These are phyloP conservation scores for Petunia secreta DNA, from an alignment of 257 asterid species.

Conservation along the genomic window DNA sequence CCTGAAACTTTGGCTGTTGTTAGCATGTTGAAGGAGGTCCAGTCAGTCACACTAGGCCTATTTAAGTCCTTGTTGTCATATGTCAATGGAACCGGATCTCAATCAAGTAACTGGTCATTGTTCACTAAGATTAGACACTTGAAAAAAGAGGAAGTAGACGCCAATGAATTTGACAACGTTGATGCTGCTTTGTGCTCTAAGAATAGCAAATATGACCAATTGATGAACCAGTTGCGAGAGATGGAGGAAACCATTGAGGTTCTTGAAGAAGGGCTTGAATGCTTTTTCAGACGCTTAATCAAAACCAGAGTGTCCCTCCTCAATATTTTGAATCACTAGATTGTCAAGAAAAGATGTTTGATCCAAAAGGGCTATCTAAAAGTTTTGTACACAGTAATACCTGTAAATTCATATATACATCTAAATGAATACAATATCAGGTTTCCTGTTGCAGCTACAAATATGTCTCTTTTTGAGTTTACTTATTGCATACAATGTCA, in stretches of 20 bases:
- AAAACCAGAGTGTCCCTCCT: constrained; percentile 47
- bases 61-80: constrained; percentile 38
- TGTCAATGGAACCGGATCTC: constrained; percentile 29
- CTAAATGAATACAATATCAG: not conserved
- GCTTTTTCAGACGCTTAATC: constrained; percentile 42
- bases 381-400: constrained; percentile 28
- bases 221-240: constrained; percentile 34
- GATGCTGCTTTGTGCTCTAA: constrained; percentile 31
- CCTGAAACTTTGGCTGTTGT: constrained; percentile 37
- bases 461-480: not conserved
- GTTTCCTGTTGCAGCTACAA: not conserved
- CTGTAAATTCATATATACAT: not conserved
- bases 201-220: constrained; percentile 16
- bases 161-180: constrained; percentile 41
- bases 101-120: constrained; percentile 40
- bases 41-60: constrained; percentile 30
- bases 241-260: constrained; percentile 42
- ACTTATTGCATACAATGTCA: not conserved
- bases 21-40: constrained; percentile 37
- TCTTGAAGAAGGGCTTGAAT: constrained; percentile 42
- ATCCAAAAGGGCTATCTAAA: constrained; percentile 2
- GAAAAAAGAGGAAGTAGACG: constrained; percentile 27
- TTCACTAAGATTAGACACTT: constrained; percentile 37
- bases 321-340: constrained; percentile 42
- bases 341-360: not conserved